phyloP scores from a whole-genome alignment of 2,329 filamentous ascomycete species.

The Epicoccum sorghinum region DNA sequence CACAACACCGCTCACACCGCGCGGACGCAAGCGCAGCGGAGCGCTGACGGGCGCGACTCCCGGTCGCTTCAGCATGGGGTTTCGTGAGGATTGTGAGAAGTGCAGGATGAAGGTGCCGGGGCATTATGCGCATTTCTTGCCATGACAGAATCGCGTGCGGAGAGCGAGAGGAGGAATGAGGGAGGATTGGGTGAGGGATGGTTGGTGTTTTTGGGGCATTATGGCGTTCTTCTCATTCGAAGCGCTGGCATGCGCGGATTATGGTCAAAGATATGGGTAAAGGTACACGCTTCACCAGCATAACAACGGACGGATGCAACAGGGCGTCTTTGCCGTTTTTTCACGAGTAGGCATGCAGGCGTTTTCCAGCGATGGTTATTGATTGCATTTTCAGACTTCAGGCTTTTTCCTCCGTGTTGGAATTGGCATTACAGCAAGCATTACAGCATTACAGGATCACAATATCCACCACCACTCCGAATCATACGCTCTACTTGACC shows the following conservation, averaged over 20 bases:
- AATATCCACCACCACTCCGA: too few relatives aligned
- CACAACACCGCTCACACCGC: conserved; percentile 28
- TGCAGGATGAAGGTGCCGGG: conserved; percentile 55
- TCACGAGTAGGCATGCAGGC: neutral
- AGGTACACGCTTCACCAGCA: too few relatives aligned
- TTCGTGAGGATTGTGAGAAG: conserved; percentile 57
- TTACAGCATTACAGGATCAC: too few relatives aligned
- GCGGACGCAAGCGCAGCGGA: conserved; percentile 48
- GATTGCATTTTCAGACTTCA: too few relatives aligned
- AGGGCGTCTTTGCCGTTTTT: neutral
- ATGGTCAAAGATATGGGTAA: too few relatives aligned
- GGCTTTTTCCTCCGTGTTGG: too few relatives aligned
- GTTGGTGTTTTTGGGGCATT: neutral
- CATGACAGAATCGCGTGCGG: conserved; percentile 1
- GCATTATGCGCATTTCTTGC: conserved; percentile 57
- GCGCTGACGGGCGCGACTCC: conserved; percentile 43
- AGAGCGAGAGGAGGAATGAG: too few relatives aligned
- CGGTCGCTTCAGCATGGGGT: conserved; percentile 54
- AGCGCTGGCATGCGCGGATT: too few relatives aligned
- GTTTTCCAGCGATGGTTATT: neutral
- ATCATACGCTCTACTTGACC: too few relatives aligned
- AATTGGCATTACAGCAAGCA: too few relatives aligned
- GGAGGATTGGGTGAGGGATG: too few relatives aligned
- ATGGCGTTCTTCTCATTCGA: neutral
- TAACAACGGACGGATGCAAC: neutral